Conservation (phyloP, 78 protist species). For the Trichosphaerium sp. region DNA sequence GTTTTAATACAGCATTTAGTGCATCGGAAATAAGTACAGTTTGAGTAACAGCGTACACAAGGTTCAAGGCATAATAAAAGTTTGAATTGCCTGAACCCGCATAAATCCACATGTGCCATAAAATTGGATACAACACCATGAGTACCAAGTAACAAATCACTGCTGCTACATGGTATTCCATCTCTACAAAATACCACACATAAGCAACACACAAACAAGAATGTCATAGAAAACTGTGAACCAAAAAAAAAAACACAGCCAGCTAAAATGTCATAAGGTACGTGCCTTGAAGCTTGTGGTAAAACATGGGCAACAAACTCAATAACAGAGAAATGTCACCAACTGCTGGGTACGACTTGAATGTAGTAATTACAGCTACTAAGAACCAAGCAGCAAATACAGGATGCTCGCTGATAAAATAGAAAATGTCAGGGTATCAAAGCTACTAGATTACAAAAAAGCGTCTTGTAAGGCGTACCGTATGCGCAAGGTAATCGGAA, state of each 20-base stretch:
- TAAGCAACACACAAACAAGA: no score
- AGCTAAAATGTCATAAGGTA: not conserved
- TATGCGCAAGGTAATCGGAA: slow-evolving; percentile 39
- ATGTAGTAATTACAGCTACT: slow-evolving; percentile 40
- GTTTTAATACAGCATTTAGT: slow-evolving; percentile 9
- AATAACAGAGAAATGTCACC: slow-evolving; percentile 42
- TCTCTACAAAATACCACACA: not conserved
- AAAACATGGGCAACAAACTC: slow-evolving; percentile 30
- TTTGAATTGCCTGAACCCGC: slow-evolving; percentile 55
- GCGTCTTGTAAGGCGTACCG: not conserved
- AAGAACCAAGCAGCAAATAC: slow-evolving; percentile 31
- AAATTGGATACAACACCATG: slow-evolving; percentile 27
- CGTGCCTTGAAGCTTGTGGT: slow-evolving; percentile 16
- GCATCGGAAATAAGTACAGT: slow-evolving; percentile 33
- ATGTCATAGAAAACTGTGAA: no score
- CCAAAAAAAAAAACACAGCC: not conserved
- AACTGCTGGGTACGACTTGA: slow-evolving; percentile 45
- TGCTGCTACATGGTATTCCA: slow-evolving; percentile 5
- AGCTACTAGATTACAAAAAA: not conserved
- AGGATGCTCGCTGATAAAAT: slow-evolving; percentile 20
- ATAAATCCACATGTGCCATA: slow-evolving; percentile 56
- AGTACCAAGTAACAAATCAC: slow-evolving; percentile 28
- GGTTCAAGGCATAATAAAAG: slow-evolving; percentile 43
- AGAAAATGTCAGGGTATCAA: no score
- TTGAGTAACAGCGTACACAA: slow-evolving; percentile 45